Conservation (phyloP, 2,329 filamentous ascomycete genomes). For the Phyllosticta ampelicida region DNA sequence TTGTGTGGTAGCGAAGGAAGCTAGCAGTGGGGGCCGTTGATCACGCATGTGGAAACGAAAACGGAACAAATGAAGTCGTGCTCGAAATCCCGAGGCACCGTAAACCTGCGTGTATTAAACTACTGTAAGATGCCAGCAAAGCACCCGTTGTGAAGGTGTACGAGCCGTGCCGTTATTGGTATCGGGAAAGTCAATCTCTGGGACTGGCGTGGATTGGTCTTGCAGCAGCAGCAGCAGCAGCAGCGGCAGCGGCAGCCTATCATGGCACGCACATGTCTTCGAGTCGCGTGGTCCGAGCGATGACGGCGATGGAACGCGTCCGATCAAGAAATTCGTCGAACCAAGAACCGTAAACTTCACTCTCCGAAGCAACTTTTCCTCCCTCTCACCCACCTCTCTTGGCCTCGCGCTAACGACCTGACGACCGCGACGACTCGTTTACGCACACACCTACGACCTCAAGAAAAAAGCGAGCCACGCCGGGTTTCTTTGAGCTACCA, state of each 20-base stretch:
- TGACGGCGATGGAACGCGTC: slow-evolving; percentile 3
- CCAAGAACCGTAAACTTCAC: neutral
- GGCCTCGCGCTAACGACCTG: neutral
- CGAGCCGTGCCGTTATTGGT: neutral
- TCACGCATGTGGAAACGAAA: neutral
- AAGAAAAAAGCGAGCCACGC: neutral
- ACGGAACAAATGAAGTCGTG: neutral
- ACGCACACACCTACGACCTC: neutral
- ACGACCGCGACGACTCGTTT: slow-evolving; percentile 4
- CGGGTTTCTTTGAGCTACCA: neutral
- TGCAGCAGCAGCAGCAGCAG: too few species aligned
- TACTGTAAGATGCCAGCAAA: too few species aligned
- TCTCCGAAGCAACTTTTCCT: slow-evolving; percentile 6
- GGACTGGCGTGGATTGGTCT: neutral
- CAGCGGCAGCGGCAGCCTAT: neutral
- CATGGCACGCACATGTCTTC: neutral
- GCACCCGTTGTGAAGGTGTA: too few species aligned
- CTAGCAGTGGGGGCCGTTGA: neutral
- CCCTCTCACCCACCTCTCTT: neutral
- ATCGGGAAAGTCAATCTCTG: neutral
- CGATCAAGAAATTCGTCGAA: neutral
- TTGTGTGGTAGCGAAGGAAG: neutral
- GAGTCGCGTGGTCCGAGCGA: neutral
- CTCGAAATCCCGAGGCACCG: neutral
- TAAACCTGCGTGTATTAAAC: too few species aligned